Evolutionary conservation across 1,284 basidiomycete genomes (phyloP).

Genomic region (Inonotus hispidus): DNA sequence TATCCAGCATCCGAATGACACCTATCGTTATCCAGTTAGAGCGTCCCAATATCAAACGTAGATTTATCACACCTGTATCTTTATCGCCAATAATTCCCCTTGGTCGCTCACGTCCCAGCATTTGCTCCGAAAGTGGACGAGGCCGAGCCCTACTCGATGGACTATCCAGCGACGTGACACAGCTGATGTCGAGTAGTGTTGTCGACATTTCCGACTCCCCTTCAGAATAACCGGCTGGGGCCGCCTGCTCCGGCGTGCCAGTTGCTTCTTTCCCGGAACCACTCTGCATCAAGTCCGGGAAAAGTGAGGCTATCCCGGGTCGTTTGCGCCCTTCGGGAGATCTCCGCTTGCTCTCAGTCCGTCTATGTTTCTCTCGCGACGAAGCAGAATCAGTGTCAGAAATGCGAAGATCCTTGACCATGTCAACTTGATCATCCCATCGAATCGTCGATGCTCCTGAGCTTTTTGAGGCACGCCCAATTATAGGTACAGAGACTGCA

Average conservation of each 20-base stretch:
- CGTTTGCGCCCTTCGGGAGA: conserved; percentile 36
- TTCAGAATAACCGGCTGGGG: conserved; percentile 46
- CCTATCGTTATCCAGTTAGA: conserved; percentile 31
- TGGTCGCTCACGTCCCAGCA: conserved; percentile 44
- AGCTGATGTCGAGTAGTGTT: conserved; percentile 21
- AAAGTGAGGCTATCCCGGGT: conserved; percentile 43
- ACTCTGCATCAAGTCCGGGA: conserved; percentile 33
- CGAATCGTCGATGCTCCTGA: conserved; percentile 38
- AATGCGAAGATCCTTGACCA: conserved; percentile 44
- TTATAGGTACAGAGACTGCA: conserved; percentile 27
- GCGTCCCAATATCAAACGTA: not conserved
- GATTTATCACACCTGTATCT: conserved; percentile 37
- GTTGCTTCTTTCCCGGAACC: conserved; percentile 18
- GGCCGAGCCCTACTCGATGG: conserved; percentile 46
- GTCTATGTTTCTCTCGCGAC: conserved; percentile 22
- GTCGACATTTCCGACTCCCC: conserved; percentile 35
- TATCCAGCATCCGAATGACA: conserved; percentile 63
- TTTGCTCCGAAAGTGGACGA: conserved; percentile 63
- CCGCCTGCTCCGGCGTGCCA: conserved; percentile 10
- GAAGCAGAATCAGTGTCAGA: conserved; percentile 36
- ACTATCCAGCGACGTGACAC: conserved; percentile 30
- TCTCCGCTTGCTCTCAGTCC: conserved; percentile 20
- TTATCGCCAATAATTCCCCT: conserved; percentile 48
- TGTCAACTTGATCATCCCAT: conserved; percentile 63
- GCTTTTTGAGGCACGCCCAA: conserved; percentile 12